Evolutionary conservation across 208 protist genomes (phyloP), one percentile per base, ranked within the genome.

Genomic region (Leishmania turanica): DNA sequence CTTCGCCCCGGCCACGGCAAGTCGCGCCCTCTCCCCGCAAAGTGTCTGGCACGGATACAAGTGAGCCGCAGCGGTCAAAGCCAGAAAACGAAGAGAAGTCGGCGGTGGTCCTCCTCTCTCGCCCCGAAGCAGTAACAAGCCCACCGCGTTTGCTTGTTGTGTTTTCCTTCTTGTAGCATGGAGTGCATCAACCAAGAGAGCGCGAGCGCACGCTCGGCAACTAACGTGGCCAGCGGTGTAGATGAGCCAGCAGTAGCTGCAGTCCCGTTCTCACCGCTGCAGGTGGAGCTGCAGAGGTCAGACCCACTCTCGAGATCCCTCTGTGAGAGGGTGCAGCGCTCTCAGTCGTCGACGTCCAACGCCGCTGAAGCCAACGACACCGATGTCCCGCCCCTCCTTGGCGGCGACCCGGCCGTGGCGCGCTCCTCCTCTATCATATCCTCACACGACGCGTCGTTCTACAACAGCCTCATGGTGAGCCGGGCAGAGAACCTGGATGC

Each of bases 381-480:
- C 24, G 71, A 75, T 11, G 47, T 21, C 49, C 45, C 54, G 8
- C 40, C 53, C 9, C 9, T 47, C 75, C 37, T 51, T 1, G 49
- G 34, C 21, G 75, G 27, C 60, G 75, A 69, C 40, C 40, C 4
- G 1, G 11, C 24, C 27, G 54, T 24, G 3, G 58, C 27, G 34
- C 4, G 2, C 53, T 76, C 80, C 56, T 80, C 70, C 42, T 82
- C 79, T 40, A 68, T 84, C 47, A 89, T 89, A 27, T 86, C 79
- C 53, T 77, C 83, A 15, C 76, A 77, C 71, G 64, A 80, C 21
- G 51, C 81, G 17, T 84, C 81, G 13, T 84, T 84, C 27, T 80
- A 62, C 69, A 76, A 51, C 56, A 84, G 81, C 31, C 81, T 84
- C 40, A 75, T 77, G 31, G 51, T 75, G 49, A 56, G 34, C 17